Conservation (phyloP, 2,329 filamentous ascomycete genomes). For the Monilinia fructicola region DNA sequence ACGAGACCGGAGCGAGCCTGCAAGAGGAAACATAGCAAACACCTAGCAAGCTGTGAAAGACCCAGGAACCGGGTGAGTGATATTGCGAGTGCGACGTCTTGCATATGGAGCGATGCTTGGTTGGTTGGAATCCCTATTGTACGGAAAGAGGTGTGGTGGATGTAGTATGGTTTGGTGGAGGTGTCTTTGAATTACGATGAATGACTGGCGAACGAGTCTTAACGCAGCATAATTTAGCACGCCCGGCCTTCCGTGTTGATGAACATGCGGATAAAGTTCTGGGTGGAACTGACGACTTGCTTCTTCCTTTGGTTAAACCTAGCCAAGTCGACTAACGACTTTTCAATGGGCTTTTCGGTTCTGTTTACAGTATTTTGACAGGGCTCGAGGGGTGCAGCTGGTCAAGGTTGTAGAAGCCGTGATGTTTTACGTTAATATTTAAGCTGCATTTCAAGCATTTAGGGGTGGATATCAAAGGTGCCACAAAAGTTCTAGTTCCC, state of each 20-base stretch:
- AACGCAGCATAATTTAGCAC: background rate
- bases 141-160: background rate
- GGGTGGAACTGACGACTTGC: background rate
- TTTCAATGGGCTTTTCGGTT: background rate
- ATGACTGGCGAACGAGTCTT: constrained; percentile 6
- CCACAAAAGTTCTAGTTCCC: constrained; percentile 18
- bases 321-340: background rate
- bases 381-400: constrained; percentile 8
- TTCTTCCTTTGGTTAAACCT: background rate
- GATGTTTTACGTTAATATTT: constrained; percentile 10
- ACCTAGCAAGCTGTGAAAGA: constrained; percentile 18
- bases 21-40: constrained; percentile 11
- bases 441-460: constrained; percentile 10
- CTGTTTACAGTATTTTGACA: background rate
- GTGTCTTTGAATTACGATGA: constrained; percentile 17
- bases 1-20: constrained; percentile 5
- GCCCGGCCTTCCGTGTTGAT: constrained; percentile 4
- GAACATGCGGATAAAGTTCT: constrained; percentile 4
- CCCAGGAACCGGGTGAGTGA: constrained; percentile 24
- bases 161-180: constrained; percentile 1
- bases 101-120: constrained; percentile 7
- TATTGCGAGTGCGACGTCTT: constrained; percentile 17
- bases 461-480: background rate
- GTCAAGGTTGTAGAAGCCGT: too few relatives aligned
- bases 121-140: constrained; percentile 15